Percentiles rank a stretch among this genome's conserved stretches.
These are phyloP conservation scores for Candida chauliodis DNA, from an alignment of 805 yeast genomes.

Conservation along the genomic window DNA sequence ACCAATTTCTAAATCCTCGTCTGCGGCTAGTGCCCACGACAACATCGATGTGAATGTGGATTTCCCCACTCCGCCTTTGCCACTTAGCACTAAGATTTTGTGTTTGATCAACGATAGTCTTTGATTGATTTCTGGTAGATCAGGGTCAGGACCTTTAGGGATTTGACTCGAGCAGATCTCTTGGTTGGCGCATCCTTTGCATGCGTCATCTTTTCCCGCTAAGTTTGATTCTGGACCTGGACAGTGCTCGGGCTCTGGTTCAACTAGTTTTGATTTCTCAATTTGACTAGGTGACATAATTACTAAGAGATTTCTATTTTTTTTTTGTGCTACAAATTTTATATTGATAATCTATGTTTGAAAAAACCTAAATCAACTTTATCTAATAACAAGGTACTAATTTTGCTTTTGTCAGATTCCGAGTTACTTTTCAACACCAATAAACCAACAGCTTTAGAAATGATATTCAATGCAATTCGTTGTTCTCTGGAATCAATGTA, in stretches of 20 bases:
- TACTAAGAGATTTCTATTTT: neutral
- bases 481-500: constrained; percentile 23
- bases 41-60: constrained; percentile 94
- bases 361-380: constrained; percentile 37
- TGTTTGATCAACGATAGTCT: constrained; percentile 67
- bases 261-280: constrained; percentile 28
- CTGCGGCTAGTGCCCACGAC: constrained; percentile 92
- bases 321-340: constrained; percentile 1
- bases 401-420: neutral
- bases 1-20: constrained; percentile 78
- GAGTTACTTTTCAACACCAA: constrained; percentile 28
- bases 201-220: constrained; percentile 94
- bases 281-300: constrained; percentile 22
- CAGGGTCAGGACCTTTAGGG: constrained; percentile 95
- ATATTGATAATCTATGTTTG: constrained; percentile 11
- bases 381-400: constrained; percentile 5
- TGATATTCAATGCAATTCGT: constrained; percentile 50
- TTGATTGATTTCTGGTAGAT: constrained; percentile 68
- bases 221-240: constrained; percentile 95
- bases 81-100: constrained; percentile 74
- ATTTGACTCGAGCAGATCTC: constrained; percentile 77
- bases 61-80: constrained; percentile 96
- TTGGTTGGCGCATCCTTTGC: constrained; percentile 93
- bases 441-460: constrained; percentile 48
- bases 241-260: constrained; percentile 94